Conservation (phyloP, 2,329 filamentous ascomycete species). For the Ophiostoma piceae region DNA sequence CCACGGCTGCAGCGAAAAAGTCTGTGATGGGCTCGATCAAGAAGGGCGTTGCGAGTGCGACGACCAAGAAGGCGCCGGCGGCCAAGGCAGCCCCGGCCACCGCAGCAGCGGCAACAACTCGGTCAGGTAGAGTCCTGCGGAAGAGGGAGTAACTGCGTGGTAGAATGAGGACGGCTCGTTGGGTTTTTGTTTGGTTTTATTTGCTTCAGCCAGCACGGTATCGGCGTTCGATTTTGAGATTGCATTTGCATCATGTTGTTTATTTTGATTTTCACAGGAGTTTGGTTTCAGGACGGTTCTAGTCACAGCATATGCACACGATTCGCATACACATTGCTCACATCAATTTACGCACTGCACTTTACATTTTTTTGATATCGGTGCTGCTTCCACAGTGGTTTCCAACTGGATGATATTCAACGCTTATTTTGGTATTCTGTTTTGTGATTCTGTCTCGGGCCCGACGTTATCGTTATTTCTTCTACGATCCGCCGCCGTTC, state of each 20-base stretch:
- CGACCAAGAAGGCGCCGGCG: conserved; percentile 46
- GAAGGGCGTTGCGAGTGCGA: conserved; percentile 45
- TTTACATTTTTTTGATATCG: neutral
- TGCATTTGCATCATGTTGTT: neutral
- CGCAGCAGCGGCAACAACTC: conserved; percentile 32
- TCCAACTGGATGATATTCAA: conserved; percentile 6
- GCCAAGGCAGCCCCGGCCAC: conserved; percentile 32
- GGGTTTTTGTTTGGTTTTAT: conserved; percentile 9
- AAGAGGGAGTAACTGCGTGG: conserved; percentile 42
- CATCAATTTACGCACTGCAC: neutral
- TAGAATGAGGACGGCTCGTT: neutral
- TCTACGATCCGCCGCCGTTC: neutral
- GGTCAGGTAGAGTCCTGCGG: conserved; percentile 50
- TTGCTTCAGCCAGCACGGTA: neutral
- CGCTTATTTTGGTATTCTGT: conserved; percentile 11
- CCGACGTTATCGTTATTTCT: neutral
- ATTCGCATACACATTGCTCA: neutral
- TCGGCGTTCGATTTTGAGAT: neutral
- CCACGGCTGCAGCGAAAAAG: conserved; percentile 43
- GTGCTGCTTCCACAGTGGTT: neutral
- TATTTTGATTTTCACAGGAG: neutral
- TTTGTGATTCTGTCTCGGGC: neutral
- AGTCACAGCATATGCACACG: neutral
- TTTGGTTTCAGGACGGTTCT: neutral
- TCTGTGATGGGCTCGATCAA: conserved; percentile 52